Conservation (phyloP, 2,329 filamentous ascomycete species). For the Balansia obtecta region DNA sequence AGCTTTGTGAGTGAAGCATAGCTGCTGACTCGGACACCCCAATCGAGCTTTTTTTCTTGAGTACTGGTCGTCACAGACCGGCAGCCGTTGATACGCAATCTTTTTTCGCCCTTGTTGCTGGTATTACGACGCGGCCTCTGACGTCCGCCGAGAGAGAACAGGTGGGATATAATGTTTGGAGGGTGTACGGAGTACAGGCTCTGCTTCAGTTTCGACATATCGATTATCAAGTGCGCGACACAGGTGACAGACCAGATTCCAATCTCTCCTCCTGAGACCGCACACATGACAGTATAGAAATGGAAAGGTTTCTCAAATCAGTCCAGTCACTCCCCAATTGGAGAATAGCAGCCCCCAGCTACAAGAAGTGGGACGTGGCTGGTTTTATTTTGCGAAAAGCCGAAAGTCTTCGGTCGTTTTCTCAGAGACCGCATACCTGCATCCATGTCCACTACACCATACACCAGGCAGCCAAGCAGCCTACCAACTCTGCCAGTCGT, state of each 20-base stretch:
- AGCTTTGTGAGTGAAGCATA: background rate
- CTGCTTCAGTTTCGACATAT: background rate
- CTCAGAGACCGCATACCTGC: background rate
- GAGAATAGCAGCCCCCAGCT: background rate
- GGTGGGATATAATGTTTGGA: background rate
- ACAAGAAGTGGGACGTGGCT: background rate
- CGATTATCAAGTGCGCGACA: background rate
- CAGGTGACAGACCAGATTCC: background rate
- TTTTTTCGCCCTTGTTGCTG: background rate
- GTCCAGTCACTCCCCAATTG: background rate
- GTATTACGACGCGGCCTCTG: background rate
- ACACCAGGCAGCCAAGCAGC: background rate
- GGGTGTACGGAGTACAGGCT: background rate
- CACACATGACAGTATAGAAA: background rate
- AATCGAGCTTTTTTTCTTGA: background rate
- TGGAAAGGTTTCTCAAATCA: background rate
- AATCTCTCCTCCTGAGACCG: background rate
- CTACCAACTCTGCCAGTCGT: background rate
- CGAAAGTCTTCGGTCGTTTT: slow-evolving; percentile 9
- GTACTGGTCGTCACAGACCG: background rate
- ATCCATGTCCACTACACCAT: background rate
- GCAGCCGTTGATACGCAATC: background rate
- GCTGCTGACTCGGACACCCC: background rate
- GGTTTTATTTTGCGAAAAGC: background rate
- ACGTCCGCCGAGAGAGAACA: background rate